These are phyloP conservation scores for Aspergillus fijiensis DNA, from an alignment of 2,329 filamentous ascomycete genomes.

Conservation along the genomic window DNA sequence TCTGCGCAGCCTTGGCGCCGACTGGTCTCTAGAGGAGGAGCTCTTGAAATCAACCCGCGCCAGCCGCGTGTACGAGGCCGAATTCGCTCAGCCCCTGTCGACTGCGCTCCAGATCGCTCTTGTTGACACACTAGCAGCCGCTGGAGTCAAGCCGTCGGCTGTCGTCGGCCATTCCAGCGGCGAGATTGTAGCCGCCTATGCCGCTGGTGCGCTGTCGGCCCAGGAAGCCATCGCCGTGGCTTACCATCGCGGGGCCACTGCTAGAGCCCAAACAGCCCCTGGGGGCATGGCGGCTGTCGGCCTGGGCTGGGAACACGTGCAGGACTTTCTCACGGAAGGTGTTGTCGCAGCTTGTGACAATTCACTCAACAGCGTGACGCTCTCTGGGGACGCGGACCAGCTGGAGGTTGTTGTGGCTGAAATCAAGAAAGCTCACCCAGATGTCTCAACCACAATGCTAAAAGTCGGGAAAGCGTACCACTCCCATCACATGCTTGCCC, in stretches of 20 bases:
- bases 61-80: conserved; percentile 1
- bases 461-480: conserved; percentile 25
- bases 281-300: conserved; percentile 17
- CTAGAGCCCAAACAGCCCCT: conserved; percentile 9
- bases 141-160: conserved; percentile 10
- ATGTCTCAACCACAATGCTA: conserved; percentile 12
- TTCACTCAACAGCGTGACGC: conserved; percentile 15
- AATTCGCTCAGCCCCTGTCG: conserved; percentile 20
- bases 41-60: neutral
- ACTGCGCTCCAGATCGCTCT: conserved; percentile 22
- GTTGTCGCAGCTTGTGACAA: conserved; percentile 22
- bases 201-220: conserved; percentile 9
- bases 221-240: conserved; percentile 18
- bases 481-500: conserved; percentile 20
- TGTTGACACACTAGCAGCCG: conserved; percentile 11
- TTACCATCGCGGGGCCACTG: conserved; percentile 16
- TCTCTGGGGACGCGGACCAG: conserved; percentile 17
- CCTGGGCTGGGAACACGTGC: conserved; percentile 7
- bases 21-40: neutral
- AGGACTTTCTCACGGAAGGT: conserved; percentile 2
- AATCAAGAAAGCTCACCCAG: conserved; percentile 13
- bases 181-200: conserved; percentile 24
- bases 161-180: conserved; percentile 24
- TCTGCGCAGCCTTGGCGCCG: neutral
- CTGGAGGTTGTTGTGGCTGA: conserved; percentile 2